Evolutionary conservation across 2,329 filamentous ascomycete genomes (phyloP).

Genomic region (Cercospora brassicicola): DNA sequence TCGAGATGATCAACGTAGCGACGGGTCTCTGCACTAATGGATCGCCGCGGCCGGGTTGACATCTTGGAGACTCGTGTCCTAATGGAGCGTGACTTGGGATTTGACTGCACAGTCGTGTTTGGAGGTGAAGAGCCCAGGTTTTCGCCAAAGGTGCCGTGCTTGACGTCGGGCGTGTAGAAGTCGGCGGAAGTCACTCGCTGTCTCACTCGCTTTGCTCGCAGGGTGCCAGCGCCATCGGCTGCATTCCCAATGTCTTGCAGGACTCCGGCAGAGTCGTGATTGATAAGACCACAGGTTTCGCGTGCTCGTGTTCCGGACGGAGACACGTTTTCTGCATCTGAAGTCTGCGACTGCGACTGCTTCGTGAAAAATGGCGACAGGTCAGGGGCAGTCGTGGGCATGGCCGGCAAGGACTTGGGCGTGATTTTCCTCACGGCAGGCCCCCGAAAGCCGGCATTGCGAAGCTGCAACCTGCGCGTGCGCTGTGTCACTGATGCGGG

Average conservation of each 20-base stretch:
- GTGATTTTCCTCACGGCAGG: constrained; percentile 37
- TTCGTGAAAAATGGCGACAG: constrained; percentile 19
- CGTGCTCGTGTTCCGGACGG: constrained; percentile 19
- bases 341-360: constrained; percentile 13
- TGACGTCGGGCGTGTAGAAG: constrained; percentile 21
- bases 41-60: constrained; percentile 30
- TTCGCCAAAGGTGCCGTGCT: constrained; percentile 20
- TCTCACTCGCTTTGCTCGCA: constrained; percentile 25
- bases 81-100: constrained; percentile 17
- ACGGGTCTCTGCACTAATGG: constrained; percentile 45
- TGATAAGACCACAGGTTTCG: constrained; percentile 23
- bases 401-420: constrained; percentile 27
- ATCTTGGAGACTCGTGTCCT: constrained; percentile 20
- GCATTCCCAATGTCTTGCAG: constrained; percentile 37
- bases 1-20: constrained; percentile 54
- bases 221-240: constrained; percentile 3
- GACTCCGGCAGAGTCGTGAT: constrained; percentile 28
- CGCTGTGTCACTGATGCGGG: constrained; percentile 24
- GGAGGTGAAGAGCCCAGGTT: constrained; percentile 20
- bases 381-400: constrained; percentile 28
- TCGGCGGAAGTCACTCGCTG: constrained; percentile 25
- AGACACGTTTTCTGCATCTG: constrained; percentile 31
- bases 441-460: constrained; percentile 40
- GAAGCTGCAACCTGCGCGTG: constrained; percentile 37
- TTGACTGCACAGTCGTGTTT: constrained; percentile 17